A percentile compares a stretch with the other conserved stretches of the same genome.
These are phyloP conservation scores for Boletus smithii DNA, from an alignment of 1,284 basidiomycete species.

Conservation along the genomic window DNA sequence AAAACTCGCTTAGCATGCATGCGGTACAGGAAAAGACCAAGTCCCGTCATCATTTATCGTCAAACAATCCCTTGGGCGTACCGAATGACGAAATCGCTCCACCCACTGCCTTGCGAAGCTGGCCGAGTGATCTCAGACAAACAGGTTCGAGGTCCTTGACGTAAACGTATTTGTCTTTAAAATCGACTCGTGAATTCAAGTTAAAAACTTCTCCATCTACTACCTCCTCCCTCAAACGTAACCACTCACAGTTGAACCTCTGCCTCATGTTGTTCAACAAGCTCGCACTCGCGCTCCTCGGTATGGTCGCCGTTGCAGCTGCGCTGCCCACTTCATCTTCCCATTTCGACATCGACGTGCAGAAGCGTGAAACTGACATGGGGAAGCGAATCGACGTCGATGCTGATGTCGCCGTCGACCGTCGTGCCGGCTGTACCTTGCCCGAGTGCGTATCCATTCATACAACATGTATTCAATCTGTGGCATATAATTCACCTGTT, in stretches of 20 bases:
- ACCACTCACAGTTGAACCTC: neutral
- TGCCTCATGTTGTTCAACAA: conserved; percentile 14
- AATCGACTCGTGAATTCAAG: too few relatives aligned
- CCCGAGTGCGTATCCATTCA: neutral
- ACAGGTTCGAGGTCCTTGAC: too few relatives aligned
- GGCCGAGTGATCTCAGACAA: too few relatives aligned
- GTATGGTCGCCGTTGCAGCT: conserved; percentile 1
- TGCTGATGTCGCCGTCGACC: neutral
- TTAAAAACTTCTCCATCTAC: too few relatives aligned
- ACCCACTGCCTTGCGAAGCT: too few relatives aligned
- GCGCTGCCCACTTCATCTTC: neutral
- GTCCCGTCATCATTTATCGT: too few relatives aligned
- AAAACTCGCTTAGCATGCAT: too few relatives aligned
- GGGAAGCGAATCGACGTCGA: too few relatives aligned
- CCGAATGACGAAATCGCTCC: too few relatives aligned
- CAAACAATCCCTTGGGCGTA: too few relatives aligned
- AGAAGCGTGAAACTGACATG: neutral
- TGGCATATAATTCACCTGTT: neutral
- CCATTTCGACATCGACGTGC: neutral
- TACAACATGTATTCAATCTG: neutral
- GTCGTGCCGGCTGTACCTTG: neutral
- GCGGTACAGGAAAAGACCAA: too few relatives aligned
- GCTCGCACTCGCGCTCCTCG: conserved; percentile 6
- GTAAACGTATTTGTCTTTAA: neutral
- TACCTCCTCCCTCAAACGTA: too few relatives aligned